Conservation (phyloP, 176 grass and related monocot species). For the Alloteropsis semialata region DNA sequence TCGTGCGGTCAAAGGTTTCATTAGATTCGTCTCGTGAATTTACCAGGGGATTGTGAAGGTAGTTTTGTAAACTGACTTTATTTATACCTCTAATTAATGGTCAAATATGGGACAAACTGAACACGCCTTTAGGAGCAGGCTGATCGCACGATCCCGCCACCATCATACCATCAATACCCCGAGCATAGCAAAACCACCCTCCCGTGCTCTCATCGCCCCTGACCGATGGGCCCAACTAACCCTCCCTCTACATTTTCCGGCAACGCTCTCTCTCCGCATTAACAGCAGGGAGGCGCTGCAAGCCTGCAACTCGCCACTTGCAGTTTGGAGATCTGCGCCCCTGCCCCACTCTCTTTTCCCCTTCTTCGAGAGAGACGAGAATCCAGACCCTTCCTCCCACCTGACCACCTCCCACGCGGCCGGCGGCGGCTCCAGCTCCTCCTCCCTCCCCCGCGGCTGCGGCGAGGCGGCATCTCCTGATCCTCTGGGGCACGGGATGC, state of each 20-base stretch:
- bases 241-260: too few species aligned
- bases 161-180: too few species aligned
- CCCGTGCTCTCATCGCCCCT: not conserved
- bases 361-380: too few species aligned
- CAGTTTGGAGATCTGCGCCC: not conserved
- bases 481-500: constrained; percentile 8
- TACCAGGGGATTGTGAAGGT: too few species aligned
- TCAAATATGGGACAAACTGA: too few species aligned
- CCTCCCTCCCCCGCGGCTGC: not conserved
- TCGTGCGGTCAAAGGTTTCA: too few species aligned
- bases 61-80: too few species aligned
- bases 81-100: too few species aligned
- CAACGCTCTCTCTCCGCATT: not conserved
- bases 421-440: not conserved
- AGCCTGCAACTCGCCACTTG: not conserved
- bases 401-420: not conserved
- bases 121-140: too few species aligned
- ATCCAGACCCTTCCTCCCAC: not conserved
- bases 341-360: not conserved
- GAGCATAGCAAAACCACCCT: not conserved
- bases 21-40: too few species aligned
- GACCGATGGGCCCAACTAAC: not conserved
- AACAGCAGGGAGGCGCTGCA: not conserved
- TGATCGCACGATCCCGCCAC: too few species aligned
- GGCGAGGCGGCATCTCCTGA: not conserved